Conservation (phyloP, 768 basidiomycete genomes). For the Fistulinella prunicolor region DNA sequence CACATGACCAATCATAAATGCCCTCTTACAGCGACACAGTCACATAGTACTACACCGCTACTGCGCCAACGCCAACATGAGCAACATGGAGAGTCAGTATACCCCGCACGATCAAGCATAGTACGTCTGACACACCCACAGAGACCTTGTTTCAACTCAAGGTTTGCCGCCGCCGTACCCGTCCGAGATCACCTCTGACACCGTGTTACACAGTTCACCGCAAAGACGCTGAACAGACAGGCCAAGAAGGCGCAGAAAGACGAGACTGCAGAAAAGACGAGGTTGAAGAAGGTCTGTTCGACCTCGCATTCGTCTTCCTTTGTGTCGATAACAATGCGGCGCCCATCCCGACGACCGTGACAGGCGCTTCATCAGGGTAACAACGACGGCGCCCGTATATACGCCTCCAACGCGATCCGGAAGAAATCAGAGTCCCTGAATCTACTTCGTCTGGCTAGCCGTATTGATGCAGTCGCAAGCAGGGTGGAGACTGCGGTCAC, state of each 20-base stretch:
- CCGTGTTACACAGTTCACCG: slow-evolving; percentile 73
- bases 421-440: slow-evolving; percentile 97
- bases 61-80: slow-evolving; percentile 45
- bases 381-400: slow-evolving; percentile 95
- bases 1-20: slow-evolving; percentile 9
- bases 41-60: no score
- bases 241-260: slow-evolving; percentile 98
- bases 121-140: slow-evolving; percentile 33
- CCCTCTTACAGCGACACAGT: no score
- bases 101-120: neutral
- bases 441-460: slow-evolving; percentile 81
- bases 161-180: slow-evolving; percentile 42
- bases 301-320: neutral
- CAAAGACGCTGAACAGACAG: slow-evolving; percentile 91
- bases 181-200: slow-evolving; percentile 12
- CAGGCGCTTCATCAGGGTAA: slow-evolving; percentile 97
- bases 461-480: slow-evolving; percentile 96
- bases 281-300: slow-evolving; percentile 81
- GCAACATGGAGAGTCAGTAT: slow-evolving; percentile 84
- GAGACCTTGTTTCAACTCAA: slow-evolving; percentile 99
- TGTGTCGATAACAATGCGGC: neutral
- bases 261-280: slow-evolving; percentile 82
- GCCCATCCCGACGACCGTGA: neutral
- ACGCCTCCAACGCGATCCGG: slow-evolving; percentile 95
- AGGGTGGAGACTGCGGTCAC: slow-evolving; percentile 98